Evolutionary conservation across 345 rosid genomes (phyloP).

Genomic region (Moricandia moricandioides): DNA sequence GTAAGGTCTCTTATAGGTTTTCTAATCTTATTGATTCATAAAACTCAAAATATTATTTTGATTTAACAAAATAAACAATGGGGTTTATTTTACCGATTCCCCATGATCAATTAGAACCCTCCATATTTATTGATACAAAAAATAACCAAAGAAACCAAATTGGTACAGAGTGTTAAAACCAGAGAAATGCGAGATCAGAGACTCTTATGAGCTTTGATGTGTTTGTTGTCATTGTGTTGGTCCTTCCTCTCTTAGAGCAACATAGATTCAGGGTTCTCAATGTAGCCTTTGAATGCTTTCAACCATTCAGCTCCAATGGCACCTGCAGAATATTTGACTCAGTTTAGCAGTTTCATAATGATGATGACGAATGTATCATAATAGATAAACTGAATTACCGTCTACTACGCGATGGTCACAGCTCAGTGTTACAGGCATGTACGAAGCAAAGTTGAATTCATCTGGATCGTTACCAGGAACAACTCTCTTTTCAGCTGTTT

Average conservation of each 20-base stretch:
- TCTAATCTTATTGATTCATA: not conserved
- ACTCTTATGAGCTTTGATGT: constrained; percentile 17
- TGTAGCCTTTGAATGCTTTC: constrained; percentile 89
- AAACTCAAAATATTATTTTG: not conserved
- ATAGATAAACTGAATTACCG: constrained; percentile 39
- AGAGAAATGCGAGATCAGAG: constrained; percentile 12
- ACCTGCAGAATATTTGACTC: constrained; percentile 39
- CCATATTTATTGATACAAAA: constrained; percentile 1
- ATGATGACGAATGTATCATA: not conserved
- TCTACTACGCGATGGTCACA: constrained; percentile 99
- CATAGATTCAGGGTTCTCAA: constrained; percentile 96
- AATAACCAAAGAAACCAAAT: constrained; percentile 10
- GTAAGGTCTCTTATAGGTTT: too few relatives aligned
- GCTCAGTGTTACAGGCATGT: constrained; percentile 86
- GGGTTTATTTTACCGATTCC: constrained; percentile 1
- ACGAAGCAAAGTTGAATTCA: constrained; percentile 64
- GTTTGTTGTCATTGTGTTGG: not conserved
- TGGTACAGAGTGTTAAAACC: constrained; percentile 26
- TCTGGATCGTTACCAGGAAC: constrained; percentile 68
- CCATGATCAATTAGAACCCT: constrained; percentile 3
- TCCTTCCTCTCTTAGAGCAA: constrained; percentile 47
- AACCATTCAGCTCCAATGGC: constrained; percentile 98
- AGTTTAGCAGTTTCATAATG: not conserved
- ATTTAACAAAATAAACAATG: constrained; percentile 11
- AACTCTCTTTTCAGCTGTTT: constrained; percentile 91